Evolutionary conservation across 2,329 filamentous ascomycete genomes (phyloP).

Genomic region (Colletotrichum viniferum): DNA sequence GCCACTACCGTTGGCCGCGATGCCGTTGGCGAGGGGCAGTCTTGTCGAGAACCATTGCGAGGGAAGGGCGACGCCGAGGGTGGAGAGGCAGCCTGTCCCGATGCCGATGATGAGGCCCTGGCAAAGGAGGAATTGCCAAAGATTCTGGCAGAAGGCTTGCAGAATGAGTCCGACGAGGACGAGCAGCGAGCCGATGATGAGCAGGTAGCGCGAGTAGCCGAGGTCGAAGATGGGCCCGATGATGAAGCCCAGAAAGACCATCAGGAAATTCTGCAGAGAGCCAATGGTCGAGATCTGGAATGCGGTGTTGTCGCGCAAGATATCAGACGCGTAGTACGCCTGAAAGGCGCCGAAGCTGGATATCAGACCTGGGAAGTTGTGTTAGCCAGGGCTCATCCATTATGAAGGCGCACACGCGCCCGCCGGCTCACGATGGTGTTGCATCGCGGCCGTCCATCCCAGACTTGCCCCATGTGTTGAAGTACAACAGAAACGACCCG

Average conservation of each 20-base stretch:
- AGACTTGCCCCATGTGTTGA: conserved; percentile 40
- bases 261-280: conserved; percentile 49
- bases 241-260: conserved; percentile 45
- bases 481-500: conserved; percentile 52
- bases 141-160: conserved; percentile 7
- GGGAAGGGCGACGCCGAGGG: conserved; percentile 38
- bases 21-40: conserved; percentile 33
- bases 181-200: conserved; percentile 44
- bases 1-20: conserved; percentile 34
- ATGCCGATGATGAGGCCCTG: conserved; percentile 51
- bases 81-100: conserved; percentile 45
- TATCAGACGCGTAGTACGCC: conserved; percentile 50
- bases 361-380: conserved; percentile 32
- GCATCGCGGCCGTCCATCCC: background rate
- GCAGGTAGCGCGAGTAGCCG: conserved; percentile 45
- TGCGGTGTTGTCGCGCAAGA: background rate
- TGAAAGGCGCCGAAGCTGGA: conserved; percentile 57
- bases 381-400: background rate
- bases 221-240: conserved; percentile 52
- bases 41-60: conserved; percentile 35
- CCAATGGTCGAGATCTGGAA: conserved; percentile 48
- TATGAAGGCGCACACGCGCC: background rate
- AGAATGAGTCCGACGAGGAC: conserved; percentile 47
- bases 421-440: background rate
- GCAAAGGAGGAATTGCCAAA: conserved; percentile 35